Evolutionary conservation across 148 eudicot genomes (phyloP).

Genomic region (Chenopodium formosanum): DNA sequence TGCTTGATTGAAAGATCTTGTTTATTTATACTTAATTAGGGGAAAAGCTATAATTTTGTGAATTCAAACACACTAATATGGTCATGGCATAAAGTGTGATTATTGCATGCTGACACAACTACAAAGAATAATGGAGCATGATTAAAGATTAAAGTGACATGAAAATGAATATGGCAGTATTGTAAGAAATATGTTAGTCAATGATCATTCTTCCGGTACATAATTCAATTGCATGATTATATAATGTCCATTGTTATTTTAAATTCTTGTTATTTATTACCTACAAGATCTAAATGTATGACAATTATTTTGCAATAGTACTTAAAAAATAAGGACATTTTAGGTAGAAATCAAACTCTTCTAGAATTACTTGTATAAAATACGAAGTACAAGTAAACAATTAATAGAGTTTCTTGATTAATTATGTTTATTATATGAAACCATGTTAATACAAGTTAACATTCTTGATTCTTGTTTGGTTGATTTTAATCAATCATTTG

Average conservation of each 20-base stretch:
- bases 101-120: neutral
- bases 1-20: no score
- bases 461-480: slow-evolving; percentile 10
- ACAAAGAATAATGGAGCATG: neutral
- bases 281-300: no score
- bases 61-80: neutral
- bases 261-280: neutral
- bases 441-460: neutral
- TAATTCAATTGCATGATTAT: neutral
- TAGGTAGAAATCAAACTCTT: no score
- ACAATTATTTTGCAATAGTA: no score
- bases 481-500: slow-evolving; percentile 22
- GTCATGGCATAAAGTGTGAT: neutral
- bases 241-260: neutral
- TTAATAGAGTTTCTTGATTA: neutral
- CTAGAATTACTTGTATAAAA: no score
- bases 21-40: no score
- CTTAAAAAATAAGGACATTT: no score
- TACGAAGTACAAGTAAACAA: no score
- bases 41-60: no score
- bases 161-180: neutral
- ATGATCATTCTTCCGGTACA: neutral
- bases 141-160: no score
- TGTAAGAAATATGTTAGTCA: neutral
- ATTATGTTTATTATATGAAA: neutral